These are phyloP conservation scores for Aphanocladium album DNA, from an alignment of 2,329 filamentous ascomycete species.

Conservation along the genomic window DNA sequence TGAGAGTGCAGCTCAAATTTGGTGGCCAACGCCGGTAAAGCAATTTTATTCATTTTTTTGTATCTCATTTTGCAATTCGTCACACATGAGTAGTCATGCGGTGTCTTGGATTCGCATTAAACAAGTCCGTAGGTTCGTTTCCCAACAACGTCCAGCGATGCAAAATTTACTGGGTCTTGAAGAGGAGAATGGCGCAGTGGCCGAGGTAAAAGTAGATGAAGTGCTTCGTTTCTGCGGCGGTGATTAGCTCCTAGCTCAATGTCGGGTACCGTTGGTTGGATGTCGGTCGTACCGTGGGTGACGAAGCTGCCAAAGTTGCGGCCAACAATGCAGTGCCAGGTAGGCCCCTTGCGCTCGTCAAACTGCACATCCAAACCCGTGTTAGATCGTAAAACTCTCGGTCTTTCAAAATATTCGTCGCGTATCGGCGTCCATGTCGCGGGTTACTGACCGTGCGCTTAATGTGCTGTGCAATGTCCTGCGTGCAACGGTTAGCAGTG, in stretches of 20 bases:
- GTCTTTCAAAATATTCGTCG: background rate
- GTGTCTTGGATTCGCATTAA: background rate
- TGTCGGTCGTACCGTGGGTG: conserved; percentile 69
- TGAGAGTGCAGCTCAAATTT: background rate
- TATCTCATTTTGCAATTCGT: background rate
- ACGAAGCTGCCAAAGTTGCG: conserved; percentile 99
- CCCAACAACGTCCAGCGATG: background rate
- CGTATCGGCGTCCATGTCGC: background rate
- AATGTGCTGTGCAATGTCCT: conserved; percentile 95
- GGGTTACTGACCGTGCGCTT: conserved; percentile 70
- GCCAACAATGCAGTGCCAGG: conserved; percentile 98
- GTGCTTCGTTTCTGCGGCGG: conserved; percentile 82
- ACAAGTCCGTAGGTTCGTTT: background rate
- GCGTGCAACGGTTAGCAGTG: conserved; percentile 18
- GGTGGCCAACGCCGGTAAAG: background rate
- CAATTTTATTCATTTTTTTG: conserved; percentile 8
- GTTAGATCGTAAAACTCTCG: background rate
- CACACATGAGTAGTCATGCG: background rate
- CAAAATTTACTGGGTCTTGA: conserved; percentile 85
- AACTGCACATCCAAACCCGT: conserved; percentile 56
- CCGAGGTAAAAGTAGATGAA: conserved; percentile 99
- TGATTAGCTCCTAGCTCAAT: background rate
- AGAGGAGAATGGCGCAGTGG: conserved; percentile 94
- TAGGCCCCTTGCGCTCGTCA: conserved; percentile 92
- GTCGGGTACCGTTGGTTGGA: background rate